These are phyloP conservation scores for Rhazya stricta DNA, from an alignment of 257 asterid genomes.

Conservation along the genomic window DNA sequence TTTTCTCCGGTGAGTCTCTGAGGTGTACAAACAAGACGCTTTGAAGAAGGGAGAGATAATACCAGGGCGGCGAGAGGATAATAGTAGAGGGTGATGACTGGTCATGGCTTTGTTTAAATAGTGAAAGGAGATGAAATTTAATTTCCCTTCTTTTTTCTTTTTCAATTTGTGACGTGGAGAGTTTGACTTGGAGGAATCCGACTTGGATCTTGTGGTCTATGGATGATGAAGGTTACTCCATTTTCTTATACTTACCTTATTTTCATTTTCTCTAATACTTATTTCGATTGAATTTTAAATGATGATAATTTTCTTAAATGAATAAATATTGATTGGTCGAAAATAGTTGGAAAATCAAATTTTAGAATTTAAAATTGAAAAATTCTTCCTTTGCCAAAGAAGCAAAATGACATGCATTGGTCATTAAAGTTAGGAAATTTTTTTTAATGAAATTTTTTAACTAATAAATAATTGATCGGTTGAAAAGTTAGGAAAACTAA, in stretches of 20 bases:
- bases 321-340: too few relatives aligned
- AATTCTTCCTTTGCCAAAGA: too few relatives aligned
- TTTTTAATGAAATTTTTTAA: too few relatives aligned
- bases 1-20: slow-evolving; percentile 2
- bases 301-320: too few relatives aligned
- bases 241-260: not conserved
- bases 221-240: not conserved
- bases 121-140: not conserved
- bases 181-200: not conserved
- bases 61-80: not conserved
- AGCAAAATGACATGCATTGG: too few relatives aligned
- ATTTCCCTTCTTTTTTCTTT: not conserved
- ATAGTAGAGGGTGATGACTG: not conserved
- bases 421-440: too few relatives aligned
- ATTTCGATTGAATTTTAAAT: too few relatives aligned
- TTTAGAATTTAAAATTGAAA: too few relatives aligned
- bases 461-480: too few relatives aligned
- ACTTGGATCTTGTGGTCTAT: not conserved
- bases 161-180: not conserved
- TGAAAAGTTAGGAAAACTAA: too few relatives aligned
- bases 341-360: too few relatives aligned
- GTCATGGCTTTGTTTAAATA: not conserved
- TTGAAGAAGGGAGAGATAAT: not conserved
- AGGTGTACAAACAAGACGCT: not conserved
- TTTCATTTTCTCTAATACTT: not conserved